A percentile compares a stretch with the other conserved stretches of the same genome.
Evolutionary conservation across 441 rosid genomes (phyloP).

Genomic region (Gossypium schwendimanii): DNA sequence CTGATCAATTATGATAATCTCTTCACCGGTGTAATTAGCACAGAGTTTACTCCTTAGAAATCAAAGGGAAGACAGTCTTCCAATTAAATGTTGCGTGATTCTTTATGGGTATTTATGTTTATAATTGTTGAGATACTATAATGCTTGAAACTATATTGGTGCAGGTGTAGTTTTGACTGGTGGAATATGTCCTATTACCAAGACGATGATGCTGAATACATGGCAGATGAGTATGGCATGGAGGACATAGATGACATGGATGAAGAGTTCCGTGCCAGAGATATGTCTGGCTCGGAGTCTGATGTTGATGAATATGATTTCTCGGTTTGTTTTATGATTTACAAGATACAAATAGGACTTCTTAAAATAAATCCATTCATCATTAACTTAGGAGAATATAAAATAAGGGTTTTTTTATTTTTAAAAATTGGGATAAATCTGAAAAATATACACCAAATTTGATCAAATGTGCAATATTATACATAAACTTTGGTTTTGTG

Average conservation of each 20-base stretch:
- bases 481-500: too few relatives aligned
- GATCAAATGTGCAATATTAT: too few relatives aligned
- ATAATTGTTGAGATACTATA: neutral
- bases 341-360: neutral
- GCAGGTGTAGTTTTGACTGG: slow-evolving; percentile 12
- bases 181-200: slow-evolving; percentile 43
- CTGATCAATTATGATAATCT: neutral
- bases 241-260: slow-evolving; percentile 58
- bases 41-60: neutral
- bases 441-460: too few relatives aligned
- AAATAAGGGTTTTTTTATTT: neutral
- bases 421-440: neutral
- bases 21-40: neutral
- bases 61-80: neutral
- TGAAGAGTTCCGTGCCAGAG: slow-evolving; percentile 41
- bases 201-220: slow-evolving; percentile 49
- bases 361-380: neutral
- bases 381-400: slow-evolving; percentile 6
- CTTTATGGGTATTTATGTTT: neutral
- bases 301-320: slow-evolving; percentile 56
- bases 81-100: neutral
- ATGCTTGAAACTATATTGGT: neutral
- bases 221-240: slow-evolving; percentile 56
- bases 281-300: slow-evolving; percentile 50
- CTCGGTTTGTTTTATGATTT: slow-evolving; percentile 33